phyloP scores from a whole-genome alignment of 73 alveolate genomes.

The Tetrahymena thermophila region DNA sequence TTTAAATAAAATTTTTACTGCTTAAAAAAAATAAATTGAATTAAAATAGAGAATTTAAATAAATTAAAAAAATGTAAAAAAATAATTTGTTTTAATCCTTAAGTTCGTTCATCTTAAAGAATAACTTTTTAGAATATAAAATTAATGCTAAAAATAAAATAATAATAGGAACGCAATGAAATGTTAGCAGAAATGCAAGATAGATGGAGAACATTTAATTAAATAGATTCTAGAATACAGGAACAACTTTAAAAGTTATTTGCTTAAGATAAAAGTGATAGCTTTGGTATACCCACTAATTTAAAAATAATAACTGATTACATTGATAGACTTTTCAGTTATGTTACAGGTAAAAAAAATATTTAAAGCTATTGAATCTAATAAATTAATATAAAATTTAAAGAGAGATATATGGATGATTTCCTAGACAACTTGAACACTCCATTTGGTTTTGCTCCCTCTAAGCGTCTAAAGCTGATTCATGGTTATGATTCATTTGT shows the following conservation, averaged over 20 bases:
- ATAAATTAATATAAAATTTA: neutral
- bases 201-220: neutral
- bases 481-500: constrained; percentile 17
- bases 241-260: neutral
- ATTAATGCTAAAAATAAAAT: no score
- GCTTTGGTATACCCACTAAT: neutral
- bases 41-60: no score
- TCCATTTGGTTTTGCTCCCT: constrained; percentile 28
- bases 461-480: constrained; percentile 6
- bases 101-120: no score
- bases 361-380: neutral
- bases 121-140: no score
- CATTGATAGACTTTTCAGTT: neutral
- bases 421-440: constrained; percentile 11
- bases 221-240: neutral
- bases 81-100: no score
- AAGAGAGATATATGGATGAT: constrained; percentile 9
- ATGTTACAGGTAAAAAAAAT: neutral
- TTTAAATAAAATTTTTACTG: no score
- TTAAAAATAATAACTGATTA: neutral
- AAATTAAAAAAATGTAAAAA: no score
- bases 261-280: neutral
- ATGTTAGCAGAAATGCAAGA: neutral
- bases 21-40: no score
- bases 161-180: neutral